Evolutionary conservation across 2,329 filamentous ascomycete species (phyloP).

Genomic region (Colletotrichum liriopes): DNA sequence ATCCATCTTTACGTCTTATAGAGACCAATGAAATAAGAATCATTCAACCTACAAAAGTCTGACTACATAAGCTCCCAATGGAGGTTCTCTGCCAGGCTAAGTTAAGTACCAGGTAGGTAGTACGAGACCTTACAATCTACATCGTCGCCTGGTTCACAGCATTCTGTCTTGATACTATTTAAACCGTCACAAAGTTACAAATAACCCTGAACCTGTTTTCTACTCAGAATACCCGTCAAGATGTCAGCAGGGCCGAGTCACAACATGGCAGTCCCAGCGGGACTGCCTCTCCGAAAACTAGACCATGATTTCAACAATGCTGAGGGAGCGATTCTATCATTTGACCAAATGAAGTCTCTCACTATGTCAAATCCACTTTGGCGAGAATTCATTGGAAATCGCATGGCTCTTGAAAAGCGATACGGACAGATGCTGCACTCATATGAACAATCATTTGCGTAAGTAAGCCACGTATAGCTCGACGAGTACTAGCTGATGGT

Average conservation of each 20-base stretch:
- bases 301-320: constrained; percentile 48
- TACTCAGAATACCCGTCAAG: neutral
- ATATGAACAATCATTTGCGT: constrained; percentile 45
- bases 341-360: constrained; percentile 44
- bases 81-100: neutral
- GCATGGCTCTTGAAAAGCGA: constrained; percentile 44
- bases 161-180: neutral
- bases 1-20: too few relatives aligned
- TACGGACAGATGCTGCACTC: constrained; percentile 44
- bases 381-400: constrained; percentile 46
- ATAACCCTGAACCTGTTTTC: too few relatives aligned
- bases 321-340: constrained; percentile 46
- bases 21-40: too few relatives aligned
- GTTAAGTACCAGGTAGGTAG: too few relatives aligned
- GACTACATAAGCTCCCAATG: neutral
- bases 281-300: constrained; percentile 28
- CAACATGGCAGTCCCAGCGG: constrained; percentile 3
- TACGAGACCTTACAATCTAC: too few relatives aligned
- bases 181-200: too few relatives aligned
- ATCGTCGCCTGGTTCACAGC: rapidly evolving
- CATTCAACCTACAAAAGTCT: too few relatives aligned
- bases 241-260: neutral
- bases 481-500: rapidly evolving
- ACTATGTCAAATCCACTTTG: constrained; percentile 44
- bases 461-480: neutral